Conservation (phyloP, 768 basidiomycete genomes). For the Lactarius psammicola region DNA sequence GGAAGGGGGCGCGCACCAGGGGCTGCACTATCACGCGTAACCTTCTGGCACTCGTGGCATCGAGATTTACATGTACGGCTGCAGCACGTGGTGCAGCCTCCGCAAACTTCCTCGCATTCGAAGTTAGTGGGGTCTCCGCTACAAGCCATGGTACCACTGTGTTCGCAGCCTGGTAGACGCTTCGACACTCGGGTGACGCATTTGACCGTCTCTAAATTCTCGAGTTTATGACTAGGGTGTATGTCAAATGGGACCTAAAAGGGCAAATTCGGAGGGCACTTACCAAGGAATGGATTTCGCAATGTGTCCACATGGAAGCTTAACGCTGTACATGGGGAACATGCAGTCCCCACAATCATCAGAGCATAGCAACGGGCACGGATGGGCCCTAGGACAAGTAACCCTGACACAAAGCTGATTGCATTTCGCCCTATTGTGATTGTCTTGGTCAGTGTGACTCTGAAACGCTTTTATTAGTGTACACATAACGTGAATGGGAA, state of each 20-base stretch:
- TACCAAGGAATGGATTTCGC: no score
- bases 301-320: no score
- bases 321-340: no score
- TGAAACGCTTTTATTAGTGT: not conserved
- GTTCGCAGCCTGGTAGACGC: slow-evolving; percentile 36
- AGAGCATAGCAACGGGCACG: slow-evolving; percentile 34
- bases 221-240: slow-evolving; percentile 30
- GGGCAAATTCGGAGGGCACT: slow-evolving; percentile 3
- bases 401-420: slow-evolving; percentile 30
- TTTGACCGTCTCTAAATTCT: slow-evolving; percentile 29
- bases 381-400: slow-evolving; percentile 31
- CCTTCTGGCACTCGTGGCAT: slow-evolving; percentile 35
- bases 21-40: slow-evolving; percentile 9
- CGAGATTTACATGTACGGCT: slow-evolving; percentile 33
- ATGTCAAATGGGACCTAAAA: not conserved
- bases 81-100: slow-evolving; percentile 33
- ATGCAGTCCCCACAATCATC: slow-evolving; percentile 34
- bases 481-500: not conserved
- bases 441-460: slow-evolving; percentile 31
- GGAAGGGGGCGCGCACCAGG: not conserved
- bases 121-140: slow-evolving; percentile 24
- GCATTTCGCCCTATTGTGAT: slow-evolving; percentile 31
- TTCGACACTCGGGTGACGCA: slow-evolving; percentile 33
- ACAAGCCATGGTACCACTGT: slow-evolving; percentile 30
- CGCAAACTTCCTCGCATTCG: slow-evolving; percentile 33